Base-by-base conservation (phyloP, 2,329 filamentous ascomycete genomes). In the Botrytis galanthina region DNA sequence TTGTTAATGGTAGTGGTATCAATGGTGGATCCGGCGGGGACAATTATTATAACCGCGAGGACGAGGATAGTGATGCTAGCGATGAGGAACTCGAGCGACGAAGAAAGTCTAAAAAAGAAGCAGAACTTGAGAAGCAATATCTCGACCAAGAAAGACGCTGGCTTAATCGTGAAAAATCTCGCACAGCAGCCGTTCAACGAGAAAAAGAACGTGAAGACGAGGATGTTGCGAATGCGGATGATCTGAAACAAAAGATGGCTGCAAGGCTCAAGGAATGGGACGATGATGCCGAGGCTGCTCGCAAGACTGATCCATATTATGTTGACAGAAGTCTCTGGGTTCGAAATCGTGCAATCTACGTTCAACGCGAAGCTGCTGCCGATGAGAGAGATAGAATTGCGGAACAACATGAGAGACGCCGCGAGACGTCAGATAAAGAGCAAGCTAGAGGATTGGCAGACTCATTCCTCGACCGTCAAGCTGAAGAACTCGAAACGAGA, bases 131-230 rank as follows among this genome's bases (percentile, higher is more conserved):
- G 66, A 94, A 95, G 80, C 85, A 89, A 64, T 98, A 93, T 80
- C 85, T 92, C 0, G 95, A 97, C 78, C 92, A 95, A 61, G 94
- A 98, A 81, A 90, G 94, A 44, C 91, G 94, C 75, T 98, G 95
- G 95, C 86, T 94, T 39, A 97, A 97, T 81, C 90, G 95, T 62
- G 96, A 99, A 82, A 89, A 92, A 71, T 92, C 92, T 74, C 89
- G 94, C 59, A 92, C 93, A 22, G 93, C 93, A 7, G 95, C 96
- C 0, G 85, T 98, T 35, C 92, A 97, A 77, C 90, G 96, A 74
- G 95, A 98, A 80, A 91, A 89, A 78, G 92, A 92, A 42, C 91
- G 94, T 18, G 93, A 97, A 79, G 90, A 89, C 75, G 90, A 93
- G 68, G 93, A 97, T 77, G 87, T 89, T 5, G 89, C 89, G 37